Evolutionary conservation across 2,329 filamentous ascomycete genomes (phyloP).

Genomic region (Trichoderma sp.): DNA sequence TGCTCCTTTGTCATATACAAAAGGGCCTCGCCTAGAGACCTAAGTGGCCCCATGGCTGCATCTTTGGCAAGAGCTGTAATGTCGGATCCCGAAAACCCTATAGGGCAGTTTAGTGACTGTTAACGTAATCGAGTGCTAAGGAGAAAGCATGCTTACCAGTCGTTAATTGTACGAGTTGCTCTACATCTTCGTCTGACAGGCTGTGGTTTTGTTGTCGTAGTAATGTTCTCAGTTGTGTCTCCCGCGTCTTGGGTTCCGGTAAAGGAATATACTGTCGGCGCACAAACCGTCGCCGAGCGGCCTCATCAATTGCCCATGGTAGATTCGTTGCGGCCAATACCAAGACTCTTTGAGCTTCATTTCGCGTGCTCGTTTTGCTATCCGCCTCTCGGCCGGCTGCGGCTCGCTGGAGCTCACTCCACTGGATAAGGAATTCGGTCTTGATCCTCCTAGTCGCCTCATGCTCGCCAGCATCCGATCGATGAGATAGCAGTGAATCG

Average conservation of each 20-base stretch:
- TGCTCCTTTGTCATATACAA: constrained; percentile 92
- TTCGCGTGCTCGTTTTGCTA: constrained; percentile 65
- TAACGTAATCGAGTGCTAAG: background rate
- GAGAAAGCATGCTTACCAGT: constrained; percentile 62
- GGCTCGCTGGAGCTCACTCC: constrained; percentile 89
- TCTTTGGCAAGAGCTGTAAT: constrained; percentile 97
- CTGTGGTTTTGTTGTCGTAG: constrained; percentile 85
- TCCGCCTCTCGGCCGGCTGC: constrained; percentile 78
- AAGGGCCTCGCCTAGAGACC: constrained; percentile 84
- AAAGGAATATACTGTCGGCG: constrained; percentile 93
- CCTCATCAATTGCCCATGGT: constrained; percentile 97
- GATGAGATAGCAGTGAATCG: constrained; percentile 83
- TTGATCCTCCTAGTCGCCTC: constrained; percentile 93
- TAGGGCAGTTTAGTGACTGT: background rate
- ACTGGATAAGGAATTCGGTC: constrained; percentile 96
- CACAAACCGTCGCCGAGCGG: constrained; percentile 85
- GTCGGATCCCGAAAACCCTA: constrained; percentile 96
- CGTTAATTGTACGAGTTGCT: constrained; percentile 72
- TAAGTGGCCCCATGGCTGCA: constrained; percentile 92
- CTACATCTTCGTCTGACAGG: constrained; percentile 69
- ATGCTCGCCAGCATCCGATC: constrained; percentile 81
- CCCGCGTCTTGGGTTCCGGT: constrained; percentile 79
- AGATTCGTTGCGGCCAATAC: constrained; percentile 94
- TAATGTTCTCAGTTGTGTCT: constrained; percentile 73
- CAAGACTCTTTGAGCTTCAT: constrained; percentile 83